Conservation (phyloP, 2,329 filamentous ascomycete genomes). For the Basipetospora chlamydospora region DNA sequence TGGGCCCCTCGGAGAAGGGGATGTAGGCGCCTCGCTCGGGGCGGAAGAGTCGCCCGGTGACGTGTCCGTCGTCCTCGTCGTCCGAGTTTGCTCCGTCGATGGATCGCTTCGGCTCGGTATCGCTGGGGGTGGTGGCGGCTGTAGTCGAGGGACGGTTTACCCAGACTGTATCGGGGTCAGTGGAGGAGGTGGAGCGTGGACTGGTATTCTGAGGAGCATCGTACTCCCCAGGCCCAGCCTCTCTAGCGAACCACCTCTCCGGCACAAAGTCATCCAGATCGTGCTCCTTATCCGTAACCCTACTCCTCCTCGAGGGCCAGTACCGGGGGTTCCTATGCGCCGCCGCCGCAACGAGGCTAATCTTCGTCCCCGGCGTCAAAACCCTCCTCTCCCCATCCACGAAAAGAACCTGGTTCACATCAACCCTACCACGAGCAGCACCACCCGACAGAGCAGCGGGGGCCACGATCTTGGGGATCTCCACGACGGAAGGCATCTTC, state of each 20-base stretch:
- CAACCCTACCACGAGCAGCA: constrained; percentile 11
- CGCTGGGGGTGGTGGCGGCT: too few species aligned
- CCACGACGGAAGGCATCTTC: constrained; percentile 54
- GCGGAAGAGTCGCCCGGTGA: constrained; percentile 45
- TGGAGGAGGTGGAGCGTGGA: too few species aligned
- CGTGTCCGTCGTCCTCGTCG: constrained; percentile 33
- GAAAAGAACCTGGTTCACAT: constrained; percentile 39
- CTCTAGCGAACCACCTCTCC: constrained; percentile 50
- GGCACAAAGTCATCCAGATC: constrained; percentile 58
- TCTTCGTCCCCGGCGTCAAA: constrained; percentile 39
- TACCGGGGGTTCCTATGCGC: constrained; percentile 56
- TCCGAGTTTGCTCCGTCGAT: too few species aligned
- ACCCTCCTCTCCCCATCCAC: constrained; percentile 42
- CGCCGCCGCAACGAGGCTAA: constrained; percentile 41
- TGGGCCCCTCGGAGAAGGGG: constrained; percentile 43
- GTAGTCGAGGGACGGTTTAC: too few species aligned
- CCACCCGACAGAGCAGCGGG: too few species aligned
- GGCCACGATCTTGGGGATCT: constrained; percentile 53
- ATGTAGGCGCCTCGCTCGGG: constrained; percentile 41
- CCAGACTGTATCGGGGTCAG: background rate
- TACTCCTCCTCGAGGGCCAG: constrained; percentile 47
- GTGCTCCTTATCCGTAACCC: constrained; percentile 23
- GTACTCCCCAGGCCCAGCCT: constrained; percentile 6
- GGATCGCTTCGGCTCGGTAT: too few species aligned
- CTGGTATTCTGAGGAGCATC: too few species aligned